Conservation (phyloP, 768 basidiomycete species). For the Suillus bovinus region DNA sequence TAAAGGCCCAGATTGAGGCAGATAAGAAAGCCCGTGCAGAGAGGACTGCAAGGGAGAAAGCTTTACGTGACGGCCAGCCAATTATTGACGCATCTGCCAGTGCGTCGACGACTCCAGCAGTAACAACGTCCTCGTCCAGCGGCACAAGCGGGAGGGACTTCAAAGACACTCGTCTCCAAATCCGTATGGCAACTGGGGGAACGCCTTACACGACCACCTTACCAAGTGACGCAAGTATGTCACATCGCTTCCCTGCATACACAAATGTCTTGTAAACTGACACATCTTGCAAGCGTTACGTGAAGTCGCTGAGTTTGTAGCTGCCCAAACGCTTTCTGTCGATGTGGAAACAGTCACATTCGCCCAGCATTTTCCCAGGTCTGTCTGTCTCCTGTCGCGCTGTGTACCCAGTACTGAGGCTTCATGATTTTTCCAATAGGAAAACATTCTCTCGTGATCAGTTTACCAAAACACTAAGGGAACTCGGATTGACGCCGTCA, state of each 20-base stretch:
- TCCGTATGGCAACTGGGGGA: conserved; percentile 74
- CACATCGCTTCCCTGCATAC: not conserved
- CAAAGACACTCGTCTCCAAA: conserved; percentile 87
- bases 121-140: conserved; percentile 38
- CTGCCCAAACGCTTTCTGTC: conserved; percentile 66
- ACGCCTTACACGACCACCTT: conserved; percentile 83
- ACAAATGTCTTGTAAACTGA: conserved; percentile 1
- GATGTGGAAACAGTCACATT: conserved; percentile 80
- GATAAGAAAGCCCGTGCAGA: conserved; percentile 90
- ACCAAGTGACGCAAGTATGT: conserved; percentile 76
- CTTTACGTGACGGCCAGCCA: conserved; percentile 76
- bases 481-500: conserved; percentile 88
- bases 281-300: conserved; percentile 55
- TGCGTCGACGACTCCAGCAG: conserved; percentile 34
- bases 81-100: conserved; percentile 34
- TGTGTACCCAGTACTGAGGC: not conserved
- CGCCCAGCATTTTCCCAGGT: conserved; percentile 86
- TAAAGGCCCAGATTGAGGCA: conserved; percentile 93
- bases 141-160: conserved; percentile 69
- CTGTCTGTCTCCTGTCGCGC: conserved; percentile 19
- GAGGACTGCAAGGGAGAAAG: conserved; percentile 89
- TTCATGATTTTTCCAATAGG: conserved; percentile 37
- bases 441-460: conserved; percentile 76
- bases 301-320: conserved; percentile 87
- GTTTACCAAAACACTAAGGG: conserved; percentile 76